Base-by-base conservation (phyloP, 257 asterid species). In the Solanum tacnaense region DNA sequence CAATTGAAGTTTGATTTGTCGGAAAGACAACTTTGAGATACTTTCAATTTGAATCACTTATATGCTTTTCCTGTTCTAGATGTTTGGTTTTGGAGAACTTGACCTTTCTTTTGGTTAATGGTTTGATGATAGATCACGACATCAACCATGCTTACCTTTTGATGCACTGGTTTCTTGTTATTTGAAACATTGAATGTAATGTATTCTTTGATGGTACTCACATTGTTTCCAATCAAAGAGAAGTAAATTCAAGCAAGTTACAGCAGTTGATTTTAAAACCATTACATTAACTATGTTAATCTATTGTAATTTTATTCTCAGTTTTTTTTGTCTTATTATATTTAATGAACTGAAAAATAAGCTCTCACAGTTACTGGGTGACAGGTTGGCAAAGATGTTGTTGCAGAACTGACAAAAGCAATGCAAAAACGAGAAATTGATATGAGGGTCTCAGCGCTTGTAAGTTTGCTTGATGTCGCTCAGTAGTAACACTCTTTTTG, bases 341-440 rank as follows among this genome's bases (percentile, higher is more conserved):
- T 82, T 82, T 9, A 46, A 10, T 49, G 71, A 82, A 49, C 70
- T 82, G 86, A 82, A 49, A 81, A 46, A 81, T 81, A 81, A 46
- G 68, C 68, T 81, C 85, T 81, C 68, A 29, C 34, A 49, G 71
- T 82, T 82, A 49, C 70, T 82, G 86, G 86, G 20, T 49, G 71
- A 83, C 86, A 94, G 98, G 98, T 94, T 83, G 94, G 96, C 86
- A 93, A 92, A 91, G 98, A 94, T 73, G 93, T 94, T 23, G 96
- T 93, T 31, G 90, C 88, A 18, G 94, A 90, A 87, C 89, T 94
- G 86, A 87, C 93, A 60, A 90, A 91, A 76, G 98, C 98, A 56
- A 83, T 94, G 94, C 79, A 93, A 88, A 92, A 95, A 84, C 91
- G 91, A 89, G 94, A 94, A 29, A 88, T 92, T 32, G 94, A 92